Percentiles rank a stretch among this genome's conserved stretches.
Conservation (phyloP, 179 eudicot species). For the Drosera spatulata region DNA sequence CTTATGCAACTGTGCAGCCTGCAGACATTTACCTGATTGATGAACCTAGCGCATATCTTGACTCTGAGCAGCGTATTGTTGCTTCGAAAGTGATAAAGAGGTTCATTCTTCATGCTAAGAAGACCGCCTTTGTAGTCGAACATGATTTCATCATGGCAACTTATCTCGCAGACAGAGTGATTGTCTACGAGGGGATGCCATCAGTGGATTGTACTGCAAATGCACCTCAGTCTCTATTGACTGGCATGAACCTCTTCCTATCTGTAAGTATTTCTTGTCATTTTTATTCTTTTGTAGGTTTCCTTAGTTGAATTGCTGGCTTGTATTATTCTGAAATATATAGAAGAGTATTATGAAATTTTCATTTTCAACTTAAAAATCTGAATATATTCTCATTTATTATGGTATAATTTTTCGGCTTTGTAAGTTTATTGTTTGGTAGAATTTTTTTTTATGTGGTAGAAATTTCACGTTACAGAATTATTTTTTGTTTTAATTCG, state of each 20-base stretch:
- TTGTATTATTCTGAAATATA: too few species aligned
- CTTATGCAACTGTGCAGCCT: constrained; percentile 39
- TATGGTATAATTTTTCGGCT: too few species aligned
- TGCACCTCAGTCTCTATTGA: constrained; percentile 79
- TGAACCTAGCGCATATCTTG: constrained; percentile 97
- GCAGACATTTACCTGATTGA: constrained; percentile 94
- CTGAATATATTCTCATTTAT: neutral
- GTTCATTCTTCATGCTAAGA: constrained; percentile 89
- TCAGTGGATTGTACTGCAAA: constrained; percentile 87
- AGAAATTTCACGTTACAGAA: too few species aligned
- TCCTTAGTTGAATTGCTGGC: too few species aligned
- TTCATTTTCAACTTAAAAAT: neutral
- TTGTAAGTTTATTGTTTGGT: too few species aligned
- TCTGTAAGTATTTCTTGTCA: constrained; percentile 40
- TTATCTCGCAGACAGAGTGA: constrained; percentile 87
- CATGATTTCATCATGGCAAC: constrained; percentile 99
- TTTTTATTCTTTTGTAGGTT: neutral
- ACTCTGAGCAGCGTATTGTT: constrained; percentile 96
- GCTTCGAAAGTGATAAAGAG: constrained; percentile 96
- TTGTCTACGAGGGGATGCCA: constrained; percentile 82
- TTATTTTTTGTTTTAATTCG: too few species aligned
- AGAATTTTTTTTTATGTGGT: too few species aligned
- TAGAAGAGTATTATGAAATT: too few species aligned
- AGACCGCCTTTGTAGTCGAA: constrained; percentile 95
- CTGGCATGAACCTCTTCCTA: constrained; percentile 93